These are phyloP conservation scores for Metschnikowia proteae DNA, from an alignment of 805 yeast genomes.

Conservation along the genomic window DNA sequence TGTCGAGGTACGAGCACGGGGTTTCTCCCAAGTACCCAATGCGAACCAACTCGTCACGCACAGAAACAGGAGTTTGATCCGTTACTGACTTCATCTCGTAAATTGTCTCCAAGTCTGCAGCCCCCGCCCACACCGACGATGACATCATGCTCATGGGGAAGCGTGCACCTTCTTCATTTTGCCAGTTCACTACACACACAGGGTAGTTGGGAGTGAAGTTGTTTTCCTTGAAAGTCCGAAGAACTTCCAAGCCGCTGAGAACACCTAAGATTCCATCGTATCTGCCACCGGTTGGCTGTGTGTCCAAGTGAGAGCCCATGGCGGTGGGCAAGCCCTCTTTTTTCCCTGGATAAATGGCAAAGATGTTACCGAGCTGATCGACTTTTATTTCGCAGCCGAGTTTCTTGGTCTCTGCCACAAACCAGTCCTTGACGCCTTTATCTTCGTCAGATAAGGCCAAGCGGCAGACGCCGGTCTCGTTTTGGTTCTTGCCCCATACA, in stretches of 20 bases:
- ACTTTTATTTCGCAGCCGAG: conserved; percentile 57
- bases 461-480: conserved; percentile 67
- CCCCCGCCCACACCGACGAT: conserved; percentile 64
- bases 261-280: conserved; percentile 75
- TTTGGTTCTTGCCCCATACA: conserved; percentile 52
- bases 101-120: conserved; percentile 43
- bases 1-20: conserved; percentile 45
- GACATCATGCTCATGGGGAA: conserved; percentile 69
- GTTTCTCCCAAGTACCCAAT: conserved; percentile 60
- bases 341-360: conserved; percentile 60
- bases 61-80: conserved; percentile 46
- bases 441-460: conserved; percentile 61
- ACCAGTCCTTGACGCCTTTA: conserved; percentile 64
- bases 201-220: conserved; percentile 60
- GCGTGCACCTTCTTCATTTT: conserved; percentile 77
- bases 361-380: conserved; percentile 67
- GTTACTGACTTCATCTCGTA: conserved; percentile 52
- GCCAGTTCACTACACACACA: conserved; percentile 64
- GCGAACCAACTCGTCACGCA: conserved; percentile 51
- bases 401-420: conserved; percentile 45
- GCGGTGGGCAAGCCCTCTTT: conserved; percentile 50
- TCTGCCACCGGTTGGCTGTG: conserved; percentile 77
- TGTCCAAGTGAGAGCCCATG: conserved; percentile 71
- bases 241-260: conserved; percentile 60
- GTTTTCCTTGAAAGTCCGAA: conserved; percentile 61